These are phyloP conservation scores for Coelastrella sp. DNA, from an alignment of 139 green algal species.

Conservation along the genomic window DNA sequence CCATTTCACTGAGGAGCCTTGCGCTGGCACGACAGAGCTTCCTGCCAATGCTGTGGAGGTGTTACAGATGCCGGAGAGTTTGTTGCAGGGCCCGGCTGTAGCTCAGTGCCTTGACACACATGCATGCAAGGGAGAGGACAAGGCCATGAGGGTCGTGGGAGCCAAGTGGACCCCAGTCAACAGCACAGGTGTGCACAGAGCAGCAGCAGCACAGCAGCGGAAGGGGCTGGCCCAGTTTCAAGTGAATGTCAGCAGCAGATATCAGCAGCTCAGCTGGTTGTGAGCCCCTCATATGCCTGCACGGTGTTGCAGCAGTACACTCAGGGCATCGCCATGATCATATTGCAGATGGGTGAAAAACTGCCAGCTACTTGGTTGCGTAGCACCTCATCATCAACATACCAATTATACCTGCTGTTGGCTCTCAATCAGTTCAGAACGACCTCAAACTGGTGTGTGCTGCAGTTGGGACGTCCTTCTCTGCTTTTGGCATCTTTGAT, in stretches of 20 bases:
- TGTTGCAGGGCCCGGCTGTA: constrained; percentile 42
- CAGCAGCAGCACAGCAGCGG: neutral
- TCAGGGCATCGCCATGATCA: neutral
- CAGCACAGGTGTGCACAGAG: constrained; percentile 21
- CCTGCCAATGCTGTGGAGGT: neutral
- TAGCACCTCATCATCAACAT: too few species aligned
- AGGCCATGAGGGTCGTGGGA: constrained; percentile 47
- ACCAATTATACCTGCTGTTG: too few species aligned
- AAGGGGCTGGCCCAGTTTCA: neutral
- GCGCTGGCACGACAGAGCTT: constrained; percentile 5
- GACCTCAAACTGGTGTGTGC: neutral
- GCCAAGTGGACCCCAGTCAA: constrained; percentile 49
- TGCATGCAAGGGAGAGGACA: constrained; percentile 63
- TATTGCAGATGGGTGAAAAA: neutral
- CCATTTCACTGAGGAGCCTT: neutral
- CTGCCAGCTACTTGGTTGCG: neutral
- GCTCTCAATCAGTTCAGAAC: too few species aligned
- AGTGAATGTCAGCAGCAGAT: neutral
- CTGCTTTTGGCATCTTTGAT: constrained; percentile 71
- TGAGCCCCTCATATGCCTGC: neutral
- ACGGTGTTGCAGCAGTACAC: neutral
- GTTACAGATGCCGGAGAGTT: constrained; percentile 36
- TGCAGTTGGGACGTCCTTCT: constrained; percentile 48
- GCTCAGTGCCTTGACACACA: constrained; percentile 44
- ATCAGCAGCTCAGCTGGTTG: neutral